Percentiles rank a stretch among this genome's conserved stretches.
Evolutionary conservation across 163 green algal species (phyloP).

Genomic region (Scenedesmus sp.): DNA sequence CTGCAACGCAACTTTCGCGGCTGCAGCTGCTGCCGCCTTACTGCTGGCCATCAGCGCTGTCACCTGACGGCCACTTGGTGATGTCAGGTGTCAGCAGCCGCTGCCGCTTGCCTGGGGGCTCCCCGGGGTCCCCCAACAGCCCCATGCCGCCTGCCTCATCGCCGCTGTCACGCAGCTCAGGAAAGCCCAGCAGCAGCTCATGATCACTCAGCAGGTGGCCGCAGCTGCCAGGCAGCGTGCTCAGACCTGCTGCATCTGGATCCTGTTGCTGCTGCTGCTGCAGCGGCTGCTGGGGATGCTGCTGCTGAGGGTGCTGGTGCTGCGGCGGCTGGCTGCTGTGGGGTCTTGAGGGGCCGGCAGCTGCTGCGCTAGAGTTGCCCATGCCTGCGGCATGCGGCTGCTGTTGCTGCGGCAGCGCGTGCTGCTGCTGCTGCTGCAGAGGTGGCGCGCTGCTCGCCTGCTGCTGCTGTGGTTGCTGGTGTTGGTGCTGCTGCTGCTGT

Average conservation of each 20-base stretch:
- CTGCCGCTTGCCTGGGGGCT: conserved; percentile 31
- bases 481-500: conserved; percentile 9
- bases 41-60: not conserved
- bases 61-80: not conserved
- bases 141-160: conserved; percentile 11
- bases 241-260: not conserved
- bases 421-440: not conserved
- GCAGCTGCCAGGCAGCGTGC: conserved; percentile 5
- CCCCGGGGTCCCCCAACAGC: not conserved
- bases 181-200: conserved; percentile 38
- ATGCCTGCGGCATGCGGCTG: not conserved
- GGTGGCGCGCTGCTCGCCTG: not conserved
- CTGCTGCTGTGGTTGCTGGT: not conserved
- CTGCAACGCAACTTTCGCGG: not conserved
- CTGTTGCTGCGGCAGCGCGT: conserved; percentile 26
- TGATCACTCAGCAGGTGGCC: conserved; percentile 29
- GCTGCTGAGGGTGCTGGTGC: conserved; percentile 2
- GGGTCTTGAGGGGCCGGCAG: not conserved
- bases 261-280: conserved; percentile 4
- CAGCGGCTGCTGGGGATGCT: not conserved
- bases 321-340: not conserved
- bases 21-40: not conserved
- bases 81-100: not conserved
- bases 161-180: conserved; percentile 10
- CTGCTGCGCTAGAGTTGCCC: not conserved